phyloP scores from a whole-genome alignment of 2,329 filamentous ascomycete species.

The Mariannaea elegans region DNA sequence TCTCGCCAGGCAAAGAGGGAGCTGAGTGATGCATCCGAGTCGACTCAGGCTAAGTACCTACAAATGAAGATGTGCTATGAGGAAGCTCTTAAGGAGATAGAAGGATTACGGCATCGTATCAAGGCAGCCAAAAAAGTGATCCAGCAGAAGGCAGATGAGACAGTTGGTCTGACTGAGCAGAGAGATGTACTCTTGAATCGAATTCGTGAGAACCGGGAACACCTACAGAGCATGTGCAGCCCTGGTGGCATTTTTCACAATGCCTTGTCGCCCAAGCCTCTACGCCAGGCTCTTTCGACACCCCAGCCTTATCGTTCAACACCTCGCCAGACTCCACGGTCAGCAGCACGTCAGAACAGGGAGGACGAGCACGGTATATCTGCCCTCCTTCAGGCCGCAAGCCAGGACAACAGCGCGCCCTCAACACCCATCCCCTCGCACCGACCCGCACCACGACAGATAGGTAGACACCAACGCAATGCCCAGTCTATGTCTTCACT shows the following conservation, averaged over 20 bases:
- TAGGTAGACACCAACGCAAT: constrained; percentile 74
- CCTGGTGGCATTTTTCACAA: constrained; percentile 74
- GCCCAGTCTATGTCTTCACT: constrained; percentile 87
- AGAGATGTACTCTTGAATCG: constrained; percentile 80
- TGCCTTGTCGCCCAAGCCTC: constrained; percentile 66
- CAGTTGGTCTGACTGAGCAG: constrained; percentile 75
- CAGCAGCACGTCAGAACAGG: constrained; percentile 53
- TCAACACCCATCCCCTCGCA: constrained; percentile 68
- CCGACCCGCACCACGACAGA: constrained; percentile 58
- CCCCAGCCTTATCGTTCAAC: constrained; percentile 58
- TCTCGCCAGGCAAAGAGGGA: constrained; percentile 68
- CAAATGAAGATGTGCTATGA: constrained; percentile 75
- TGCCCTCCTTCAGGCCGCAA: constrained; percentile 82
- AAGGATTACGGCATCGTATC: constrained; percentile 69
- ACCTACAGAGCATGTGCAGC: constrained; percentile 81
- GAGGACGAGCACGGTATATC: constrained; percentile 74
- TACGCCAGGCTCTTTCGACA: constrained; percentile 48
- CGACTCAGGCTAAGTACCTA: constrained; percentile 62
- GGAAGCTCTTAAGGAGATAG: constrained; percentile 72
- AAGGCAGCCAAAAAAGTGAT: constrained; percentile 81
- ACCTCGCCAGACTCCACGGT: constrained; percentile 61
- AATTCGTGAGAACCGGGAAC: constrained; percentile 89
- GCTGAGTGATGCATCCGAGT: constrained; percentile 60
- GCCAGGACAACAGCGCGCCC: constrained; percentile 76
- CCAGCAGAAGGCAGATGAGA: constrained; percentile 79